Evolutionary conservation across 495 filamentous ascomycete genomes (phyloP).

Genomic region (Penicillium herquei): DNA sequence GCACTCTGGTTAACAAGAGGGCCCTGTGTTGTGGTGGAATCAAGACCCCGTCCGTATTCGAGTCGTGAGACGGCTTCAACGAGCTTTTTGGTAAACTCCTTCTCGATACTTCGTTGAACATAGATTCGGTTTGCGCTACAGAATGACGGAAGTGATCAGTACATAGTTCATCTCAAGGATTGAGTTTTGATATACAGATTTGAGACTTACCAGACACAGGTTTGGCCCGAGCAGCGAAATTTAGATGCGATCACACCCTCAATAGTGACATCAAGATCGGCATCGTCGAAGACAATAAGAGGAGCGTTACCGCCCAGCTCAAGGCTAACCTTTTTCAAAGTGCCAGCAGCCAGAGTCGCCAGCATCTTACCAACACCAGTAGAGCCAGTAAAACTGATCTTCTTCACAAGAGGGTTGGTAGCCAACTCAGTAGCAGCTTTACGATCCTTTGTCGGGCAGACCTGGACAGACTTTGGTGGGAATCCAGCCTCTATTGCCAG

Average conservation of each 20-base stretch:
- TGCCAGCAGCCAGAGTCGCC: conserved; percentile 49
- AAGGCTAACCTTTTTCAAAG: conserved; percentile 66
- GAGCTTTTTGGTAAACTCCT: background rate
- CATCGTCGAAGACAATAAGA: conserved; percentile 83
- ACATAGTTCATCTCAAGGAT: too few species aligned
- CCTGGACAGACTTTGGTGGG: conserved; percentile 14
- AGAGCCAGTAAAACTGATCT: conserved; percentile 49
- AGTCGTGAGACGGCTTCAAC: background rate
- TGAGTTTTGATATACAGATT: too few species aligned
- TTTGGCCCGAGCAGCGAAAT: conserved; percentile 56
- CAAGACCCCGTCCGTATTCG: conserved; percentile 5
- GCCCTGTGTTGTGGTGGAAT: background rate
- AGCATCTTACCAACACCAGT: conserved; percentile 28
- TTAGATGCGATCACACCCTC: conserved; percentile 53
- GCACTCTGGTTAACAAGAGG: conserved; percentile 14
- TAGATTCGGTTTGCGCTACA: conserved; percentile 62
- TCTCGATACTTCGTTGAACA: conserved; percentile 40
- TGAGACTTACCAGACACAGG: conserved; percentile 47
- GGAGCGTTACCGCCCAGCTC: conserved; percentile 83
- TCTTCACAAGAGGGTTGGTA: conserved; percentile 30
- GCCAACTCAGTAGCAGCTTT: conserved; percentile 29
- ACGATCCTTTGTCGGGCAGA: conserved; percentile 22
- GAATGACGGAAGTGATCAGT: too few species aligned
- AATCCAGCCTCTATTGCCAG: conserved; percentile 46
- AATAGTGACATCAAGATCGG: conserved; percentile 69